phyloP scores from a whole-genome alignment of 129 eudicot genomes.

The Silybum marianum region DNA sequence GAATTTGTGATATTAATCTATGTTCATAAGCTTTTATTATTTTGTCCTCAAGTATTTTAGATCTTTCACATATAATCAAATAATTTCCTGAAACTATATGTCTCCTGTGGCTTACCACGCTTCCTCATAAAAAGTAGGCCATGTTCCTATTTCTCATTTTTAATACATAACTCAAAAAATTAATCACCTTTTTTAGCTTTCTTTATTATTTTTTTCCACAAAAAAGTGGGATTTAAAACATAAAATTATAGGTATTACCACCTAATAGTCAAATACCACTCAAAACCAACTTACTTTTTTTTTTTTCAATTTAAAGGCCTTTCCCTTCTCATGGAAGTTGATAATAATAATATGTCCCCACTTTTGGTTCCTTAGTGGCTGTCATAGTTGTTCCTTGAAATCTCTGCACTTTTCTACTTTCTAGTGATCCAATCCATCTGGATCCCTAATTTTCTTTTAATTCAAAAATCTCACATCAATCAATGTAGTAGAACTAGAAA shows the following conservation, averaged over 20 bases:
- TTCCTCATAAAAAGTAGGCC: constrained; percentile 26
- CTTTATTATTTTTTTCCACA: not conserved
- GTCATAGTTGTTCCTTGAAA: constrained; percentile 40
- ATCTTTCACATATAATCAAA: not conserved
- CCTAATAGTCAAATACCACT: constrained; percentile 34
- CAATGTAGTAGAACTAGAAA: constrained; percentile 21
- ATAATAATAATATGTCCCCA: constrained; percentile 25
- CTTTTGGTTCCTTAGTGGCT: constrained; percentile 49
- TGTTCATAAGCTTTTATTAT: not conserved
- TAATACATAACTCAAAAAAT: constrained; percentile 5
- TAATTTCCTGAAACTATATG: not conserved
- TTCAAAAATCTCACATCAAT: constrained; percentile 21
- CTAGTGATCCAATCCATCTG: constrained; percentile 36
- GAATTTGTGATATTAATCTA: not conserved
- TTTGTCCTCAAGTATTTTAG: not conserved
- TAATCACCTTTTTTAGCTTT: constrained; percentile 13
- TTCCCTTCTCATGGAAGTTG: constrained; percentile 31
- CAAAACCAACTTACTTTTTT: constrained; percentile 15
- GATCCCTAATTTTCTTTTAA: constrained; percentile 27
- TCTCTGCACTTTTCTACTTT: constrained; percentile 35
- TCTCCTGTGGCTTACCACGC: constrained; percentile 11
- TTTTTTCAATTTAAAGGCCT: constrained; percentile 19
- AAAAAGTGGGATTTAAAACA: constrained; percentile 22
- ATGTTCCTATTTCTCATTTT: constrained; percentile 20
- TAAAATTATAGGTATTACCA: constrained; percentile 15